phyloP scores from a whole-genome alignment of 1,284 basidiomycete species.

The Cutaneotrichosporon curvatum region DNA sequence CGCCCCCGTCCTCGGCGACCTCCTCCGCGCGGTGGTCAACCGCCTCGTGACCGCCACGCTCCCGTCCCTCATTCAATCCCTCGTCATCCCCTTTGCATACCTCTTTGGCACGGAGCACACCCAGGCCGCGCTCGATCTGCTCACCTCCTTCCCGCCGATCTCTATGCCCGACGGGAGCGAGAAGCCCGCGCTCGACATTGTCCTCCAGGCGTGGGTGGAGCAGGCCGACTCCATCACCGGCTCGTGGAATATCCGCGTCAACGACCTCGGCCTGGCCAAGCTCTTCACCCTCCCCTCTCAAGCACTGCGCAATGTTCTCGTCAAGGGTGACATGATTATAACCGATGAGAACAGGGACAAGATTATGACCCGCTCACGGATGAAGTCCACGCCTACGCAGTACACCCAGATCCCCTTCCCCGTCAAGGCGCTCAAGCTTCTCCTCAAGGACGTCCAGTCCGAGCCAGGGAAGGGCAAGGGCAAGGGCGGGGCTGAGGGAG shows the following conservation, averaged over 20 bases:
- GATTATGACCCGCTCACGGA: slow-evolving; percentile 90
- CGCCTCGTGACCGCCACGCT: slow-evolving; percentile 78
- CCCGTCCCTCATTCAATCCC: slow-evolving; percentile 71
- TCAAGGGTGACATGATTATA: slow-evolving; percentile 89
- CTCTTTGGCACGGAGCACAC: slow-evolving; percentile 71
- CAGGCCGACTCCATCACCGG: slow-evolving; percentile 90
- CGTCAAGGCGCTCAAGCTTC: slow-evolving; percentile 81
- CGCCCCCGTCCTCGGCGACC: slow-evolving; percentile 63
- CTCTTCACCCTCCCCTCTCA: slow-evolving; percentile 63
- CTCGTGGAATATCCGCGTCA: slow-evolving; percentile 81
- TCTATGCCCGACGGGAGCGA: slow-evolving; percentile 48
- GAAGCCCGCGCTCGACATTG: slow-evolving; percentile 59
- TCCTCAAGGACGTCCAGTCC: slow-evolving; percentile 69
- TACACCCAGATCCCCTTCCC: slow-evolving; percentile 81
- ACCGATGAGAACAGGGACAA: slow-evolving; percentile 69
- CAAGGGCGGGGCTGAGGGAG: slow-evolving; percentile 53
- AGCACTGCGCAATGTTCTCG: slow-evolving; percentile 59
- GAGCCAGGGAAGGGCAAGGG: slow-evolving; percentile 59
- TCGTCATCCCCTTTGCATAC: slow-evolving; percentile 88
- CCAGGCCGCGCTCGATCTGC: slow-evolving; percentile 64
- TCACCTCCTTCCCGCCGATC: slow-evolving; percentile 55
- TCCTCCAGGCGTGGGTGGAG: slow-evolving; percentile 87
- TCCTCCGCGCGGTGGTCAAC: slow-evolving; percentile 72
- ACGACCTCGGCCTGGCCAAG: slow-evolving; percentile 68
- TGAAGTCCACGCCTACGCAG: slow-evolving; percentile 73